Evolutionary conservation across 73 alveolate species (phyloP).

Genomic region (Paramecium bursaria): DNA sequence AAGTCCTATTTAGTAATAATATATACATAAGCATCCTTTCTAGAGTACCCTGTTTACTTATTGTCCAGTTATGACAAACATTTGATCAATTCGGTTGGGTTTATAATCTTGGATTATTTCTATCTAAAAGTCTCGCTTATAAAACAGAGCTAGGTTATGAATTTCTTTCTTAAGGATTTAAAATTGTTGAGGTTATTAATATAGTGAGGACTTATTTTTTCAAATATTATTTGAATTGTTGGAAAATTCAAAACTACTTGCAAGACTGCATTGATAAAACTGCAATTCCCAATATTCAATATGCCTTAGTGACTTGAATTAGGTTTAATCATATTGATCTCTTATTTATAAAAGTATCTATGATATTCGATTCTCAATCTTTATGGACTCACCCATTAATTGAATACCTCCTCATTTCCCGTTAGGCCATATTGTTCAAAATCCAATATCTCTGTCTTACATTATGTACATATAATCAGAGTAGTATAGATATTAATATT

Average conservation of each 20-base stretch:
- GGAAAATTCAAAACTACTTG: conserved; percentile 17
- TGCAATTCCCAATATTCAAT: conserved; percentile 10
- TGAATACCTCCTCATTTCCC: background rate
- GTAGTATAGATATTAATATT: conserved; percentile 26
- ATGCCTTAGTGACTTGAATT: conserved; percentile 5
- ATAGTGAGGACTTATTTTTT: conserved; percentile 11
- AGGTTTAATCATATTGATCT: background rate
- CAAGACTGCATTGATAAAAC: conserved; percentile 28
- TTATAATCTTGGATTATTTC: background rate
- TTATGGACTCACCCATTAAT: conserved; percentile 28
- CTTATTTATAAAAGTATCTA: conserved; percentile 21
- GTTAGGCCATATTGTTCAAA: conserved; percentile 9
- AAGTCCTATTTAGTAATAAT: background rate
- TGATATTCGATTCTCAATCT: conserved; percentile 55
- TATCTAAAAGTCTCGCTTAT: background rate
- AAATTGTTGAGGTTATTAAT: background rate
- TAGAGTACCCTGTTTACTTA: conserved; percentile 12
- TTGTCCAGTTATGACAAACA: background rate
- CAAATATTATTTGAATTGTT: background rate
- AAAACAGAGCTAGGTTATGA: conserved; percentile 7
- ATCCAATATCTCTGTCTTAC: conserved; percentile 41
- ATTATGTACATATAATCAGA: conserved; percentile 11
- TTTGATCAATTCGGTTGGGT: conserved; percentile 18
- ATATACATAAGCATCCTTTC: conserved; percentile 58
- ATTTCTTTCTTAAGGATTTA: conserved; percentile 2